phyloP scores from a whole-genome alignment of 2,329 filamentous ascomycete genomes.

The Colletotrichum tofieldiae region DNA sequence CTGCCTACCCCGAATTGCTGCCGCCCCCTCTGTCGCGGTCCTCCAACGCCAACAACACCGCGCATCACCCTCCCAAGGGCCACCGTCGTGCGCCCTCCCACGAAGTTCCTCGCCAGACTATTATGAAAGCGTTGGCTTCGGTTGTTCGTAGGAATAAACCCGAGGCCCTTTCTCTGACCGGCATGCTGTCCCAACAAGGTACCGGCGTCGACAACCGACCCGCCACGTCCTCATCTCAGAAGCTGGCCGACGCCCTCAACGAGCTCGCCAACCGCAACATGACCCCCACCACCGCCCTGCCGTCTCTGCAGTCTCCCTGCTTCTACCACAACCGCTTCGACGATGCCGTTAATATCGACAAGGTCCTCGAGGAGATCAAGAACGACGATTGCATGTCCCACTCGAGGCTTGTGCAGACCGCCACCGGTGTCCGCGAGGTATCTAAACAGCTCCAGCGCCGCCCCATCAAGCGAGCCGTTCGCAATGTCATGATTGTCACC shows the following conservation, averaged over 20 bases:
- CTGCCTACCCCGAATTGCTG: constrained; percentile 45
- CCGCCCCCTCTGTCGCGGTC: constrained; percentile 45
- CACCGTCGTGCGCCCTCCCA: constrained; percentile 69
- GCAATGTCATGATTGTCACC: constrained; percentile 98
- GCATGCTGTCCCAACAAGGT: constrained; percentile 68
- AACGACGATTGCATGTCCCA: constrained; percentile 93
- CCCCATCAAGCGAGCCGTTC: constrained; percentile 92
- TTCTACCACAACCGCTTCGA: constrained; percentile 99
- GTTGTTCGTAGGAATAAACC: constrained; percentile 73
- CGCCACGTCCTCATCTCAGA: constrained; percentile 69
- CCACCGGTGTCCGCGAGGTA: constrained; percentile 94
- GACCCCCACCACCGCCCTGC: constrained; percentile 68
- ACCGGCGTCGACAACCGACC: constrained; percentile 54
- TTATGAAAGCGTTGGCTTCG: constrained; percentile 86
- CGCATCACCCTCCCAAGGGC: constrained; percentile 42
- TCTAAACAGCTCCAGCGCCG: constrained; percentile 94
- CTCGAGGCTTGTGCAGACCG: constrained; percentile 94
- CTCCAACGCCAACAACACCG: constrained; percentile 30
- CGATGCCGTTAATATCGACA: constrained; percentile 94
- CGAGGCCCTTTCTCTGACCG: constrained; percentile 74
- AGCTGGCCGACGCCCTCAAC: constrained; percentile 74
- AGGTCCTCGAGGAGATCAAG: constrained; percentile 94
- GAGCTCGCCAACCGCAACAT: constrained; percentile 63
- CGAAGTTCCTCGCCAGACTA: constrained; percentile 84
- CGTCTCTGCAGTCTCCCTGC: constrained; percentile 89